Percentiles rank a stretch among this genome's conserved stretches.
phyloP scores from a whole-genome alignment of 495 filamentous ascomycete species.

The Talaromyces ruber region DNA sequence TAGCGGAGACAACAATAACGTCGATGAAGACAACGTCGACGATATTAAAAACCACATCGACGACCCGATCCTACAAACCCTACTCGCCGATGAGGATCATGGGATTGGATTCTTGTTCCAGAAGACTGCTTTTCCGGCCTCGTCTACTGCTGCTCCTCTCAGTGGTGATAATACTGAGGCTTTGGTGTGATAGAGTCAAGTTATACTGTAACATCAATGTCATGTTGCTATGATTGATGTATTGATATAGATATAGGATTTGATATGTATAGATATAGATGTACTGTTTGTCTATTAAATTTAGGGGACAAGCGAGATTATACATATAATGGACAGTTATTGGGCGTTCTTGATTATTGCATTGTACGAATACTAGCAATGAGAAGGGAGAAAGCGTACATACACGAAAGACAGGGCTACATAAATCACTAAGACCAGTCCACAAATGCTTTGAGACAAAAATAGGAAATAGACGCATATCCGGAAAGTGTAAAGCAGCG shows the following conservation, averaged over 20 bases:
- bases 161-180: not conserved
- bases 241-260: not conserved
- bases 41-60: constrained; percentile 37
- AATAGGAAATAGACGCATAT: not conserved
- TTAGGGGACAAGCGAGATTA: not conserved
- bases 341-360: no score
- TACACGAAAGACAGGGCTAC: not conserved
- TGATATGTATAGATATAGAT: not conserved
- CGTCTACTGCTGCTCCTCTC: not conserved
- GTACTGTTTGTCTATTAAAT: not conserved
- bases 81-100: constrained; percentile 53
- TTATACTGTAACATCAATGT: no score
- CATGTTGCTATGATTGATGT: not conserved
- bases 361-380: not conserved
- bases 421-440: not conserved
- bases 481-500: not conserved
- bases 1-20: constrained; percentile 12
- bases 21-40: constrained; percentile 23
- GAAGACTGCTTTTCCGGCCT: constrained; percentile 32
- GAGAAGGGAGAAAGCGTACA: not conserved
- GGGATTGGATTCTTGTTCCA: constrained; percentile 60
- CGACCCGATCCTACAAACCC: constrained; percentile 52
- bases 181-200: not conserved
- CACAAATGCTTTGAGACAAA: not conserved
- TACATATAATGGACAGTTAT: not conserved